phyloP scores from a whole-genome alignment of 78 protist genomes.

The Acrasis kona region DNA sequence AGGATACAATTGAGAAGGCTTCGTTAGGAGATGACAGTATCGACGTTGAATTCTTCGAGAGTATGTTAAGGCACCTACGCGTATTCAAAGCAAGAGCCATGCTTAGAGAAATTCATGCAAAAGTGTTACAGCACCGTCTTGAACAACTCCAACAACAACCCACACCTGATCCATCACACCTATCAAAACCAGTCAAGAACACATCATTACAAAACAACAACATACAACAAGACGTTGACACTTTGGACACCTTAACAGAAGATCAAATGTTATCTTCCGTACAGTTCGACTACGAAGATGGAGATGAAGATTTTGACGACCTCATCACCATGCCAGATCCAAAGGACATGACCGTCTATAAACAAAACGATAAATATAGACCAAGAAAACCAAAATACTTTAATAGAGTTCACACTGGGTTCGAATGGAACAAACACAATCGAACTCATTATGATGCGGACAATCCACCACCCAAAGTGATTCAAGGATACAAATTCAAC shows the following conservation, averaged over 20 bases:
- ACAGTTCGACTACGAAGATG: neutral
- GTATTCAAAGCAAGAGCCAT: neutral
- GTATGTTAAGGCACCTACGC: neutral
- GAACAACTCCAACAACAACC: no score
- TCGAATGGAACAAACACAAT: slow-evolving; percentile 91
- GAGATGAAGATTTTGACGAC: neutral
- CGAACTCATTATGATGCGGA: slow-evolving; percentile 91
- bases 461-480: slow-evolving; percentile 97
- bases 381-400: slow-evolving; percentile 92
- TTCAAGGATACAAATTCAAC: slow-evolving; percentile 97
- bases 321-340: neutral
- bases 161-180: neutral
- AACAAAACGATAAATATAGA: slow-evolving; percentile 79
- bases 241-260: neutral
- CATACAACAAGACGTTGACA: no score
- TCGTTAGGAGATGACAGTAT: neutral
- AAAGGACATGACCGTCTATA: neutral
- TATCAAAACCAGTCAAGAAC: neutral
- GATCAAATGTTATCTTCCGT: neutral
- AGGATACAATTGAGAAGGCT: neutral
- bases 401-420: slow-evolving; percentile 90
- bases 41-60: neutral
- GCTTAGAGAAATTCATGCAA: neutral
- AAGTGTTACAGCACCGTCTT: neutral
- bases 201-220: no score